phyloP scores from a whole-genome alignment of 441 rosid species.

The Populus trichocarpa region DNA sequence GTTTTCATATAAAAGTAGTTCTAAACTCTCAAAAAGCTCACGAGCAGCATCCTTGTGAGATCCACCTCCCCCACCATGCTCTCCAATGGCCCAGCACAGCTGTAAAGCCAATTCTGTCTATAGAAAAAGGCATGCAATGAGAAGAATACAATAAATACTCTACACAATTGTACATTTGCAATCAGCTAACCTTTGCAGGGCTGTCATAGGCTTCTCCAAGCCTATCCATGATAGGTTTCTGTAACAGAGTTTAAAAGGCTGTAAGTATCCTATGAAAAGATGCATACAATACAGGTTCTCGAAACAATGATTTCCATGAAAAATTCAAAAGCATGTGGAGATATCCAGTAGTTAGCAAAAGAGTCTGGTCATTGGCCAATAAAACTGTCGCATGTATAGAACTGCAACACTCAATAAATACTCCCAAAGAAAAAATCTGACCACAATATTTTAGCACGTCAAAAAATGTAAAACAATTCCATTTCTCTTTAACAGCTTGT shows the following conservation, averaged over 20 bases:
- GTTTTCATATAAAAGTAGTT: constrained; percentile 88
- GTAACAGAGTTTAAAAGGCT: constrained; percentile 16
- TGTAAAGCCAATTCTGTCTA: constrained; percentile 90
- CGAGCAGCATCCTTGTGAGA: constrained; percentile 92
- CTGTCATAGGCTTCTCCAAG: constrained; percentile 98
- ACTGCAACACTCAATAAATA: neutral
- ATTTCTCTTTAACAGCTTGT: neutral
- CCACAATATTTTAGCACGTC: neutral
- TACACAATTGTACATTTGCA: neutral
- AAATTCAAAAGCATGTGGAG: neutral
- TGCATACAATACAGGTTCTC: neutral
- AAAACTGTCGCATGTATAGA: neutral
- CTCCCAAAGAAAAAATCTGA: neutral
- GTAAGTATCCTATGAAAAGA: neutral
- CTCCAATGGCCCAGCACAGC: constrained; percentile 98
- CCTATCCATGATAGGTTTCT: constrained; percentile 93
- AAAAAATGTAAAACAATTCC: neutral
- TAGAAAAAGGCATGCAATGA: constrained; percentile 17
- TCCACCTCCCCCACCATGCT: constrained; percentile 92
- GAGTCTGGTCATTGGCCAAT: neutral
- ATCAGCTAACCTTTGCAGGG: constrained; percentile 68
- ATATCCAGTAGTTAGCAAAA: neutral
- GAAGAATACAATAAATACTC: neutral
- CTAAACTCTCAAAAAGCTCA: constrained; percentile 93
- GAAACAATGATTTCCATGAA: neutral